Base-by-base conservation (phyloP, 2,329 filamentous ascomycete species). In the Fusarium sambucinum region DNA sequence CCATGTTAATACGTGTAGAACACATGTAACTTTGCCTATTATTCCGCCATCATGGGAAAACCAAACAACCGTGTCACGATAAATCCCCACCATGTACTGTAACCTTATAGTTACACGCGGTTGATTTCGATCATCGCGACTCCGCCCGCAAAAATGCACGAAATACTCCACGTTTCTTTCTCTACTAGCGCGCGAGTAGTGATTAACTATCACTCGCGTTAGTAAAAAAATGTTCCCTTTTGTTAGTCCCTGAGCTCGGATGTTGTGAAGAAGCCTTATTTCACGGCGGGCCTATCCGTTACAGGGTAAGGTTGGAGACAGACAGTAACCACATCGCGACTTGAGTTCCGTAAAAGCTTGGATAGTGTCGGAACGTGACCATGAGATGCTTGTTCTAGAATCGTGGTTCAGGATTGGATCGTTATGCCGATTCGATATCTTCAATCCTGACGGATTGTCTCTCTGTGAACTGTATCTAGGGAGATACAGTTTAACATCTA, bases 121-220 rank as follows among this genome's bases (percentile, higher is more conserved):
- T 25, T 68, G 59, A 68, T 68, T 68, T 69, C 33, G 60, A 66
- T 69, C 65, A 60, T 53, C 65, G 33, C 40, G 21, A 66, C 30
- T 52, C 55, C 35, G 55, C 55, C 55, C 61, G 50, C 55, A 55
- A 27, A 32, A 29, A 66, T 35, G 42, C 63, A 63, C 37, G 38
- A 40, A 60, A 45, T 46, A 55, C 38, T 47, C 42, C 44, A 32
- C 30, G 52, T 35, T 51, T n/a, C 30, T 51, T n/a, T 27, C 35
- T 44, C 38, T 27, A 33, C n/a, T 64, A 51, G 58, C 50, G 27
- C 51, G 21, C n/a, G 32, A 29, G 25, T 23, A 41, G 25, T 45
- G 30, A 11, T 21, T 11, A 35, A 9, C 17, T 33, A 29, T 51
- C 8, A 10, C 35, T 35, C 32, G 47, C 17, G 21, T 51, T 12